Evolutionary conservation across 2,329 filamentous ascomycete genomes (phyloP).

Genomic region (Chalaropsis thielavioides): DNA sequence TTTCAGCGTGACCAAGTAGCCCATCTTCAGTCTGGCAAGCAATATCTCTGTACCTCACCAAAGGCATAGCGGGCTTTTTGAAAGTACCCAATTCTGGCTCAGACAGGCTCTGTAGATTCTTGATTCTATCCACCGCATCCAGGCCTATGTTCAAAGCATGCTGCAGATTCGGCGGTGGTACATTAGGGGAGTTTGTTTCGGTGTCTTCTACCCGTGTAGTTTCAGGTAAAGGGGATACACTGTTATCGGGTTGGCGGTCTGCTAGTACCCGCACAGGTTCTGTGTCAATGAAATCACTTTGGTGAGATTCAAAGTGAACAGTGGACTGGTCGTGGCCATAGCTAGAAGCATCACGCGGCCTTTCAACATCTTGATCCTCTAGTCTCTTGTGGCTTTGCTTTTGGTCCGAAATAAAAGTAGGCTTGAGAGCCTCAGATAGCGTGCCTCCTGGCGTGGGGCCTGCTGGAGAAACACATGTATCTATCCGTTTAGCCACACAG

Average conservation of each 20-base stretch:
- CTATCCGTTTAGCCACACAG: neutral
- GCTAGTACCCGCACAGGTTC: neutral
- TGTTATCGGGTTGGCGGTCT: neutral
- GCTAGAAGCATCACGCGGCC: neutral
- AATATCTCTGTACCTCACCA: slow-evolving; percentile 10
- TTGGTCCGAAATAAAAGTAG: neutral
- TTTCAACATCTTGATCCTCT: neutral
- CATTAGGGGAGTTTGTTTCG: neutral
- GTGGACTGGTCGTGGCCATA: neutral
- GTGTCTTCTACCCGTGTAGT: neutral
- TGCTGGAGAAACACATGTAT: neutral
- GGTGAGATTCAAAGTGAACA: neutral
- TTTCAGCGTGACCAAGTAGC: neutral
- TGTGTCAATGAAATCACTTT: neutral
- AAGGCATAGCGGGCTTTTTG: neutral
- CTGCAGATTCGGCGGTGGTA: neutral
- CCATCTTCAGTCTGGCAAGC: slow-evolving; percentile 12
- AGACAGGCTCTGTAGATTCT: neutral
- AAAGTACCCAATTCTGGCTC: neutral
- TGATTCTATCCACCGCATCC: neutral
- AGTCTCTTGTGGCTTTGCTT: neutral
- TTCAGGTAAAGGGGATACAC: neutral
- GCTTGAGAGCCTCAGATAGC: neutral
- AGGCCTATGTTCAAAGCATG: neutral
- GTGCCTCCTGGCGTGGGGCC: neutral